phyloP scores from a whole-genome alignment of 768 basidiomycete species.

The Exsudoporus frostii region DNA sequence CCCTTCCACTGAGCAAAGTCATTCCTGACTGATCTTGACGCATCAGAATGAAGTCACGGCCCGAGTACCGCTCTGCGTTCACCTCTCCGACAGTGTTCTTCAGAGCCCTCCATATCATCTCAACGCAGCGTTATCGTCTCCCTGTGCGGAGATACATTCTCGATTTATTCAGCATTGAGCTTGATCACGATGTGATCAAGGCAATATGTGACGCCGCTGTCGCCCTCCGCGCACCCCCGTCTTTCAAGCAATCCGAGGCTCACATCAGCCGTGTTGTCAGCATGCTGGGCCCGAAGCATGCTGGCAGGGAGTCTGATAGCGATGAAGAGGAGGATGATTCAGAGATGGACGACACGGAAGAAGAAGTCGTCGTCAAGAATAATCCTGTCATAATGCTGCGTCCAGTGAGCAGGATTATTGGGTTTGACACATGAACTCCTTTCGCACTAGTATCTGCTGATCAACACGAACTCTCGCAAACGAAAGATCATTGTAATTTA shows the following conservation, averaged over 20 bases:
- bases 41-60: slow-evolving; percentile 70
- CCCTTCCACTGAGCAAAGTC: neutral
- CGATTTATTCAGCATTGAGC: slow-evolving; percentile 85
- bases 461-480: neutral
- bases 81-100: slow-evolving; percentile 75
- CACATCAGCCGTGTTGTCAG: slow-evolving; percentile 51
- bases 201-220: slow-evolving; percentile 51
- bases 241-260: slow-evolving; percentile 42
- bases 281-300: slow-evolving; percentile 56
- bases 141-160: slow-evolving; percentile 91
- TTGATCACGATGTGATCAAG: slow-evolving; percentile 60
- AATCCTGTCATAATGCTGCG: slow-evolving; percentile 55
- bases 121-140: slow-evolving; percentile 84
- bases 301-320: slow-evolving; percentile 54
- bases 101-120: slow-evolving; percentile 83
- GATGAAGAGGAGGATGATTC: slow-evolving; percentile 54
- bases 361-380: slow-evolving; percentile 39
- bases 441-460: neutral
- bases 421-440: slow-evolving; percentile 41
- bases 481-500: slow-evolving; percentile 20
- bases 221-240: slow-evolving; percentile 46
- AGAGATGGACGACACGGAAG: slow-evolving; percentile 43
- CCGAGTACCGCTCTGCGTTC: slow-evolving; percentile 74
- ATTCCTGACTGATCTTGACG: neutral
- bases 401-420: slow-evolving; percentile 57